Evolutionary conservation across 2,329 filamentous ascomycete species (phyloP).

Genomic region (Venturia effusa): DNA sequence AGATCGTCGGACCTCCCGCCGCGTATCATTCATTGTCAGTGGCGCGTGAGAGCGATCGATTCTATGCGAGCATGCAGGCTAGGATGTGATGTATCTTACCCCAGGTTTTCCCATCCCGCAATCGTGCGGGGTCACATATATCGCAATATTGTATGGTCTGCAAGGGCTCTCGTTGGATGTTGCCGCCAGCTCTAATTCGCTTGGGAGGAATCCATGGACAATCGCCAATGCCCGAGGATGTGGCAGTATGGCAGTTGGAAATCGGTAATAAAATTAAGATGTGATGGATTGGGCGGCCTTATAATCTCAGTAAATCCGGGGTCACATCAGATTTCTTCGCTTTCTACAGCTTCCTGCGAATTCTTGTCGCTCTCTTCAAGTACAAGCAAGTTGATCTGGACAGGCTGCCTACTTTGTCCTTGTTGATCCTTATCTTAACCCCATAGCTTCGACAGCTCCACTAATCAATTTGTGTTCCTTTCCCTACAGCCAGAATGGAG

Average conservation of each 20-base stretch:
- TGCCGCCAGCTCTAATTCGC: background rate
- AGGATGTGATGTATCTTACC: background rate
- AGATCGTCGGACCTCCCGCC: background rate
- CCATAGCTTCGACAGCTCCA: background rate
- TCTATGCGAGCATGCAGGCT: background rate
- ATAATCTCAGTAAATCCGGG: no score
- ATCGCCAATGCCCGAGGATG: background rate
- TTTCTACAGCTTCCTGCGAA: background rate
- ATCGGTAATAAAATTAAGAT: background rate
- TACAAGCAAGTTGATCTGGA: background rate
- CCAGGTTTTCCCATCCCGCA: background rate
- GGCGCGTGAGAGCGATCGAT: background rate
- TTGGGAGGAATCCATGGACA: background rate
- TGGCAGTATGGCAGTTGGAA: background rate
- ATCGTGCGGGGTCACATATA: background rate
- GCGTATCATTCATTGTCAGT: background rate
- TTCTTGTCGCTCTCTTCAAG: background rate
- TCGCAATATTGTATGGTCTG: background rate
- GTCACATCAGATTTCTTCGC: no score
- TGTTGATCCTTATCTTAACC: background rate
- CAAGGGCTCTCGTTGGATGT: background rate
- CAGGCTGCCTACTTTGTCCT: background rate
- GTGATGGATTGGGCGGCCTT: background rate
- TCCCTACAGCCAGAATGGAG: constrained; percentile 26
- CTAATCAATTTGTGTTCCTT: constrained; percentile 10